Percentiles rank a stretch among this genome's conserved stretches.
Conservation (phyloP, 2,329 filamentous ascomycete species). For the Trichothecium roseum region DNA sequence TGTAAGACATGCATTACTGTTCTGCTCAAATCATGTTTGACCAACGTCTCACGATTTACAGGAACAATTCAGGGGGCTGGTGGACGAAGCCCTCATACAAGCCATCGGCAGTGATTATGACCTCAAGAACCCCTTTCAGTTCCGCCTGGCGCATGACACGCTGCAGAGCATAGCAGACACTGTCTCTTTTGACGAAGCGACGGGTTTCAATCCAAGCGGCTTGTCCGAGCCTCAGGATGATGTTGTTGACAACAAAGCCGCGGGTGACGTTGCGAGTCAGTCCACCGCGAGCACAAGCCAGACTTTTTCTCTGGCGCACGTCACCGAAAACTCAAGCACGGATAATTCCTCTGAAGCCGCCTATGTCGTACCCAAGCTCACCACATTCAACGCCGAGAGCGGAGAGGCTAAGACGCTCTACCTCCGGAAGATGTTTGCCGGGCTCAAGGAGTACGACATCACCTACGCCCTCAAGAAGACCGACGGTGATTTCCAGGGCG, state of each 20-base stretch:
- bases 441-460: conserved; percentile 52
- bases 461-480: conserved; percentile 56
- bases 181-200: conserved; percentile 58
- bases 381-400: conserved; percentile 28
- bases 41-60: no score
- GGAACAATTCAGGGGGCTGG: conserved; percentile 60
- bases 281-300: conserved; percentile 16
- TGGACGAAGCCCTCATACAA: conserved; percentile 70
- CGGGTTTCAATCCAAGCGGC: conserved; percentile 70
- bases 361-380: conserved; percentile 16
- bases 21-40: no score
- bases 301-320: conserved; percentile 13
- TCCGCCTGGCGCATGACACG: conserved; percentile 43
- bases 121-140: conserved; percentile 39
- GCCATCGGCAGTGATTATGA: conserved; percentile 69
- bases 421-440: conserved; percentile 63
- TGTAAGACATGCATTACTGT: no score
- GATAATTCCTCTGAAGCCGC: conserved; percentile 13
- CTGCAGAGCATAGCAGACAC: conserved; percentile 56
- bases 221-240: conserved; percentile 36
- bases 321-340: conserved; percentile 19
- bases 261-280: conserved; percentile 12
- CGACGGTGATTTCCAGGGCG: conserved; percentile 53
- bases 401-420: conserved; percentile 51
- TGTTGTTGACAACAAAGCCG: conserved; percentile 5